Conservation (phyloP, 2,329 filamentous ascomycete species). For the Claviceps sp. region DNA sequence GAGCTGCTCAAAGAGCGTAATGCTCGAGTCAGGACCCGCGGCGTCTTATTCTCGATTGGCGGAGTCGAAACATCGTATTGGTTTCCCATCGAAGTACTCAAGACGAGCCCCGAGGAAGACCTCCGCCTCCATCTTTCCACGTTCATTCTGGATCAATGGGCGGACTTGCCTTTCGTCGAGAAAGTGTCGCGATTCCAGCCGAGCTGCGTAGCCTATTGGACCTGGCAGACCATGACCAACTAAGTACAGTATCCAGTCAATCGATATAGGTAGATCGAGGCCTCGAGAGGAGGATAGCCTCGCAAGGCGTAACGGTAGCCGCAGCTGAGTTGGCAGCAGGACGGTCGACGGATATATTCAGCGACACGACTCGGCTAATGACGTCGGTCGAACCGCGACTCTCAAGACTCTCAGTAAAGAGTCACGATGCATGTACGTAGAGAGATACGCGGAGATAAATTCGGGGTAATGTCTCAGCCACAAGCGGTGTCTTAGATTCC, state of each 20-base stretch:
- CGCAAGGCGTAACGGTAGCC: background rate
- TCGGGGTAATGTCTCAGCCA: constrained; percentile 12
- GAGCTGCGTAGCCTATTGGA: background rate
- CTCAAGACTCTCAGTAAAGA: background rate
- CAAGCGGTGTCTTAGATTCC: constrained; percentile 8
- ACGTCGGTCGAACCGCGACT: background rate
- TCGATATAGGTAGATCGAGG: background rate
- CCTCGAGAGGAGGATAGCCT: background rate
- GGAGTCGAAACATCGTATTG: constrained; percentile 10
- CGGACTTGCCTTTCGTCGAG: background rate
- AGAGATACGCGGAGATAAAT: background rate
- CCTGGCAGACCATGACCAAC: constrained; percentile 5
- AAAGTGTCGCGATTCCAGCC: background rate
- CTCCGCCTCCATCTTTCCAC: constrained; percentile 23
- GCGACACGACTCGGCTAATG: background rate
- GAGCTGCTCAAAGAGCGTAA: constrained; percentile 27
- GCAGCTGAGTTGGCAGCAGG: background rate
- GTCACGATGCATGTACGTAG: background rate
- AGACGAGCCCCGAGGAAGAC: constrained; percentile 17
- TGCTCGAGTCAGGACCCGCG: constrained; percentile 22
- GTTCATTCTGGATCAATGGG: constrained; percentile 13
- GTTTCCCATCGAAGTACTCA: constrained; percentile 10
- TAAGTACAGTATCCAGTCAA: background rate
- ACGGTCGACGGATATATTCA: background rate
- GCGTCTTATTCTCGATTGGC: constrained; percentile 19